phyloP scores from a whole-genome alignment of 257 asterid genomes.

The Datura wrightii region DNA sequence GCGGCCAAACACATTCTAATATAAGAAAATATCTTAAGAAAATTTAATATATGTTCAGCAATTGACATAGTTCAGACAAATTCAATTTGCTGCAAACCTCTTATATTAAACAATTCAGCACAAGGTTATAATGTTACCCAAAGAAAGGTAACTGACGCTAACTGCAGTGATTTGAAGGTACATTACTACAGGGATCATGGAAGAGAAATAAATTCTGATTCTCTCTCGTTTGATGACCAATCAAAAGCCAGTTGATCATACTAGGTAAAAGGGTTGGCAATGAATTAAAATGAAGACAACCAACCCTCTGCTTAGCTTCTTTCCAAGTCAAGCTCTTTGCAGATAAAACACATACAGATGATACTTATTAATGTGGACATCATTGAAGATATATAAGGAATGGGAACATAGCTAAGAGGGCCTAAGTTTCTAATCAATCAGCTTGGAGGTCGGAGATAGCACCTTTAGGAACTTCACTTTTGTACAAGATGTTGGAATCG shows the following conservation, averaged over 20 bases:
- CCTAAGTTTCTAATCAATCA: conserved; percentile 2
- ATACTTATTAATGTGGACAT: background rate
- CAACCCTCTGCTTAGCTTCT: background rate
- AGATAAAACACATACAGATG: background rate
- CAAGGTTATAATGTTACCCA: conserved; percentile 25
- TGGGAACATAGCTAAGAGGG: background rate
- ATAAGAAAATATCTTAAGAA: background rate
- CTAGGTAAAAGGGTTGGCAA: background rate
- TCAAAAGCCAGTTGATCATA: background rate
- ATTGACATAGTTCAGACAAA: background rate
- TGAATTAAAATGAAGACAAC: background rate
- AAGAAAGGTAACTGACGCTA: background rate
- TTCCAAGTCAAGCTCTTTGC: conserved; percentile 20
- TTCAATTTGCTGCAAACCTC: background rate
- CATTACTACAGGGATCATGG: conserved; percentile 11
- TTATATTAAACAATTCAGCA: conserved; percentile 7
- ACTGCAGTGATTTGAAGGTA: background rate
- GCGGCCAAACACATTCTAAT: background rate
- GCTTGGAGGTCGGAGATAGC: background rate
- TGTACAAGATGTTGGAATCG: background rate
- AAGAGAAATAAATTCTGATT: background rate
- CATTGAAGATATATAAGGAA: background rate
- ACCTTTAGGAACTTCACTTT: conserved; percentile 11
- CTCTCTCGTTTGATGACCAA: background rate
- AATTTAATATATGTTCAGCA: background rate